phyloP scores from a whole-genome alignment of 352 stramenopile genomes.

The Thalassiosira mediterranea region DNA sequence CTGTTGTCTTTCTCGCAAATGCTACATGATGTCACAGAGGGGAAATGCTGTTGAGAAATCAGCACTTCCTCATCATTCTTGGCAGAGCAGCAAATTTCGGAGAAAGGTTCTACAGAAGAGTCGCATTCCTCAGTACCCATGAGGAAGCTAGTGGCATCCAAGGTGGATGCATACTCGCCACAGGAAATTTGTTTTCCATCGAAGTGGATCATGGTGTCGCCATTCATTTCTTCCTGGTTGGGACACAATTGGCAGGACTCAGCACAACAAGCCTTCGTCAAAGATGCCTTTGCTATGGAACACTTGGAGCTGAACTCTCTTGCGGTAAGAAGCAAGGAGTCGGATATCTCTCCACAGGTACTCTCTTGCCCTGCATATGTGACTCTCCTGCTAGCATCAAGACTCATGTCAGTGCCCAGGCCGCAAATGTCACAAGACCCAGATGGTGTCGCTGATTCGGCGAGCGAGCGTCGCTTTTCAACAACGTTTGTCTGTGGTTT shows the following conservation, averaged over 20 bases:
- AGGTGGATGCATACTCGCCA: background rate
- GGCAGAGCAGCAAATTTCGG: slow-evolving; percentile 13
- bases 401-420: background rate
- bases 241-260: slow-evolving; percentile 45
- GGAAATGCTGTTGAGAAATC: slow-evolving; percentile 2
- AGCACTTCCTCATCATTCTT: background rate
- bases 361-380: slow-evolving; percentile 39
- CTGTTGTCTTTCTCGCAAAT: slow-evolving; percentile 52
- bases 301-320: slow-evolving; percentile 51
- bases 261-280: slow-evolving; percentile 45
- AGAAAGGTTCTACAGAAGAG: background rate
- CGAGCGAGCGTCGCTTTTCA: background rate
- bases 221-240: slow-evolving; percentile 18
- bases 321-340: slow-evolving; percentile 25
- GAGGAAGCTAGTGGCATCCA: background rate
- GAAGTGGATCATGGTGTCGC: background rate
- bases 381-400: slow-evolving; percentile 30
- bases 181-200: slow-evolving; percentile 3
- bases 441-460: background rate
- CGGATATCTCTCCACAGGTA: slow-evolving; percentile 47
- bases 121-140: background rate
- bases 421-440: slow-evolving; percentile 7
- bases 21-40: slow-evolving; percentile 37
- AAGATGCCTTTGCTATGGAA: slow-evolving; percentile 43
- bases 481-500: background rate